Evolutionary conservation across 768 basidiomycete genomes (phyloP).

Genomic region (Agrocybe chaxingu): DNA sequence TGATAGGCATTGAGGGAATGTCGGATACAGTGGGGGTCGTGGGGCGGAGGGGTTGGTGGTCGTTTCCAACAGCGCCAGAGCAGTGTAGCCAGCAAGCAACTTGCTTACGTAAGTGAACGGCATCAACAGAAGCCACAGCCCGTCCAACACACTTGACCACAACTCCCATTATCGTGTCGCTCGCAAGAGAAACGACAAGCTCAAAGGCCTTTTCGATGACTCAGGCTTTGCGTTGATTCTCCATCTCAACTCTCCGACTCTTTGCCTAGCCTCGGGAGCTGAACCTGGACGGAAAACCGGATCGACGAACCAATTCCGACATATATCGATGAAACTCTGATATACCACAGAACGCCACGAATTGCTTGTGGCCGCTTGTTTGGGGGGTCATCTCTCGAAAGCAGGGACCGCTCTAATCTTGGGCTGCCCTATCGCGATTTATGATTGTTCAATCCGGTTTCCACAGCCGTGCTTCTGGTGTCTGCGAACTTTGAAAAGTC

Average conservation of each 20-base stretch:
- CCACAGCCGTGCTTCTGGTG: constrained; percentile 2
- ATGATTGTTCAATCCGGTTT: constrained; percentile 5
- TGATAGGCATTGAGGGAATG: constrained; percentile 62
- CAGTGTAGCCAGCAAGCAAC: constrained; percentile 21
- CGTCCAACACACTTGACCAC: neutral
- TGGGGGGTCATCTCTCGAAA: neutral
- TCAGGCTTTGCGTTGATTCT: neutral
- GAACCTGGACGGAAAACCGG: constrained; percentile 11
- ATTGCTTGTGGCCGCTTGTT: constrained; percentile 3
- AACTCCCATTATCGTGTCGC: neutral
- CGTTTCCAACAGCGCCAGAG: constrained; percentile 33
- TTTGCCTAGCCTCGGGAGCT: neutral
- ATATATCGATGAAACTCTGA: neutral
- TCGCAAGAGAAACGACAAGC: no score
- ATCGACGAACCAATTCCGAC: constrained; percentile 7
- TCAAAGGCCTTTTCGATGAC: neutral
- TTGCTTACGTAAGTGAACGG: constrained; percentile 22
- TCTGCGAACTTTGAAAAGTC: constrained; percentile 6
- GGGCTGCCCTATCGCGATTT: constrained; percentile 1
- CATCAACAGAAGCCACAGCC: neutral
- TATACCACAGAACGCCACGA: neutral
- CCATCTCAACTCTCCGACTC: neutral
- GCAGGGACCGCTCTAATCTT: no score
- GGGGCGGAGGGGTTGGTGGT: constrained; percentile 26
- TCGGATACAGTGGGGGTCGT: constrained; percentile 21